Evolutionary conservation across 2,329 filamentous ascomycete genomes (phyloP), one percentile per base, ranked within the genome.

Genomic region (Ophiostoma perfectum): DNA sequence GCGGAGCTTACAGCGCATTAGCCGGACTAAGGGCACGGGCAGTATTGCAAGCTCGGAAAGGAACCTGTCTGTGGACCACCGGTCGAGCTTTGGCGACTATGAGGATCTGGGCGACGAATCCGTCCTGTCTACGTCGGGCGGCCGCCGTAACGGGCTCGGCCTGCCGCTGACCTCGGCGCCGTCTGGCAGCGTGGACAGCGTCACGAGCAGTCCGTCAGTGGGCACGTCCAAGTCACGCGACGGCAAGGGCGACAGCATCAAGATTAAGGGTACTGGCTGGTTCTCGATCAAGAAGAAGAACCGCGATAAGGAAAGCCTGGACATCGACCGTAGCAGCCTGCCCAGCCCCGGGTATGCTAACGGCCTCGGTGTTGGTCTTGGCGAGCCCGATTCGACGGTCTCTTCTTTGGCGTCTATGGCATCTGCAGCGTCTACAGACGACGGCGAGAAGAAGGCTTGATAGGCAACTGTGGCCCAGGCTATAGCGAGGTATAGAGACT

Each of bases 281-380:
- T 86, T 86, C 75, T 82, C 83, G 60, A 85, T 85, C 74, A 86
- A 85, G 77, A 87, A 86, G 79, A 86, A 84, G 76, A 83, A 81
- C 71, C 84, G 82, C 72, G 83, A 85, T 62, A 85, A 83, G 78
- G 84, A 86, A 73, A 84, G 83, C 72, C 73, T 83, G 71, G 85
- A 87, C 63, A 74, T 83, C 39, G 85, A 87, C 52, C 75, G 78
- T 68, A 76, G 78, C 47, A 67, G 49, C 60, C 58, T 68, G 12
- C n/a, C 45, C 42, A 58, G 67, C n/a, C 67, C 63, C 27, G 67
- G 64, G 14, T 18, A 36, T 42, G 64, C 27, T 5, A 27, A n/a
- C 36, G 45, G 64, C 27, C 14, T 11, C 47, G 45, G 41, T 5
- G 27, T 9, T 27, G 11, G 47, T 18, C 64, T 67, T 27, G 67